Conservation (phyloP, 1,284 basidiomycete species). For the Pseudozyma hubeiensis region DNA sequence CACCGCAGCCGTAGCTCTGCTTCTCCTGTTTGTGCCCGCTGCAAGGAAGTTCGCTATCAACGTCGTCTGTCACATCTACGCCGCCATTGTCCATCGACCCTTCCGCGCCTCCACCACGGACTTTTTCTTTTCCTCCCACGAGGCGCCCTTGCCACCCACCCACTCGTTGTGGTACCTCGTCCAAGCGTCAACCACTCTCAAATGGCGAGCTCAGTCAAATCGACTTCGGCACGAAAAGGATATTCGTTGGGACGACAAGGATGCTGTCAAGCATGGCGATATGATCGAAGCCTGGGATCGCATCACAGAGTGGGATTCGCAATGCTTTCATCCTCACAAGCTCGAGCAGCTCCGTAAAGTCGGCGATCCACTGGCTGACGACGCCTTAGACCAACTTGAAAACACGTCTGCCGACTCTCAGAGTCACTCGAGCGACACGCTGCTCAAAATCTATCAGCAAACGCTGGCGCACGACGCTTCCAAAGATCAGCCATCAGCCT, state of each 20-base stretch:
- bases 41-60: conserved; percentile 7
- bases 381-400: conserved; percentile 18
- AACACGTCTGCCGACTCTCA: neutral
- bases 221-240: conserved; percentile 30
- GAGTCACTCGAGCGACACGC: conserved; percentile 12
- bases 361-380: conserved; percentile 33
- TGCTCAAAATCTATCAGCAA: conserved; percentile 25
- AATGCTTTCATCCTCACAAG: conserved; percentile 48
- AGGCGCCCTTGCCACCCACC: conserved; percentile 22
- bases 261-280: conserved; percentile 37
- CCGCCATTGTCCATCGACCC: conserved; percentile 22
- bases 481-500: neutral
- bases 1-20: conserved; percentile 6
- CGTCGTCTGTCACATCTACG: conserved; percentile 23
- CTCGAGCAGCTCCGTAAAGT: conserved; percentile 37
- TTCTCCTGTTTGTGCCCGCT: conserved; percentile 13
- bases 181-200: conserved; percentile 18
- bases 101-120: conserved; percentile 22
- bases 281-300: conserved; percentile 56
- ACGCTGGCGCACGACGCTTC: neutral
- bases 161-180: conserved; percentile 27
- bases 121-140: conserved; percentile 11
- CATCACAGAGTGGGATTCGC: conserved; percentile 53
- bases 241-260: conserved; percentile 27
- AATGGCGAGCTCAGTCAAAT: conserved; percentile 6